Evolutionary conservation across 2,329 filamentous ascomycete genomes (phyloP).

Genomic region (Ceratocystis ficicola): DNA sequence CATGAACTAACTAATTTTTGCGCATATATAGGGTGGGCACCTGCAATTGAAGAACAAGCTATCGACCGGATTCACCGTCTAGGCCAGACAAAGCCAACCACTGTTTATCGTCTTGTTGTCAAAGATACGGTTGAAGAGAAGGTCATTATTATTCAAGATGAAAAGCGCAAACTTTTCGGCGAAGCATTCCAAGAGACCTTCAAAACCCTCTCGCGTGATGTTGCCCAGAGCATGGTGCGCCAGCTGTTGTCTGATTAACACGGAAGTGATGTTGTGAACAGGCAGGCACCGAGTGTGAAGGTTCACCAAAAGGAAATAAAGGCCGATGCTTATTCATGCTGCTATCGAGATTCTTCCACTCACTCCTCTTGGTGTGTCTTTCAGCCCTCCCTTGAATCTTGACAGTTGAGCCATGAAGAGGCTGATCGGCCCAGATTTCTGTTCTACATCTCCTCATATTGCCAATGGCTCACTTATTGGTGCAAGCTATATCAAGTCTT

Average conservation of each 20-base stretch:
- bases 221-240: conserved; percentile 18
- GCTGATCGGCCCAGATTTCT: too few species aligned
- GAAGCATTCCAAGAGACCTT: conserved; percentile 67
- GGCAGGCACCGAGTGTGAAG: background rate
- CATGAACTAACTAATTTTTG: background rate
- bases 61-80: conserved; percentile 78
- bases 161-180: conserved; percentile 65
- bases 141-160: conserved; percentile 63
- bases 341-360: too few species aligned
- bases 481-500: background rate
- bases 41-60: conserved; percentile 84
- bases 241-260: conserved; percentile 15
- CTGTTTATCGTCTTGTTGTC: conserved; percentile 70
- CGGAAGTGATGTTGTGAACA: background rate
- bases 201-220: conserved; percentile 24
- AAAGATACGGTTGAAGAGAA: conserved; percentile 70
- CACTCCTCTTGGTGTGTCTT: too few species aligned
- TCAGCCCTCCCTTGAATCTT: too few species aligned
- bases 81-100: conserved; percentile 67
- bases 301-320: background rate
- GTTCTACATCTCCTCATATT: too few species aligned
- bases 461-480: too few species aligned
- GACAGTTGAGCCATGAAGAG: too few species aligned
- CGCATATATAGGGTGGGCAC: conserved; percentile 57
- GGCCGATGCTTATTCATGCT: background rate